phyloP scores from a whole-genome alignment of 352 stramenopile genomes.

The Phytopythium kandeliae region DNA sequence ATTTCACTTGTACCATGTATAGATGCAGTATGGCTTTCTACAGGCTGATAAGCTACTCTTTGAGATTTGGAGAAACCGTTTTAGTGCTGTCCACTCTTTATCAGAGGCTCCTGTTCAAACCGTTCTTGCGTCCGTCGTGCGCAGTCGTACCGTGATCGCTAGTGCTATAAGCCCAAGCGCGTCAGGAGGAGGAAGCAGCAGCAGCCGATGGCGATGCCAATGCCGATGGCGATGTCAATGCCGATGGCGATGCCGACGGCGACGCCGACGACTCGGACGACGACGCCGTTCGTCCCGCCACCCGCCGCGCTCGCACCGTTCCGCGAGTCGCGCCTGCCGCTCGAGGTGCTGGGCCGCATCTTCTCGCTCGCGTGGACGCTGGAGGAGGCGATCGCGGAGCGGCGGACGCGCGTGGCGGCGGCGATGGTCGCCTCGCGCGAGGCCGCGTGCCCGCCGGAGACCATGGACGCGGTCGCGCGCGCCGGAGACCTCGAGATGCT shows the following conservation, averaged over 20 bases:
- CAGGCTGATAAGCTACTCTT: not conserved
- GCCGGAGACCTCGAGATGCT: conserved; percentile 30
- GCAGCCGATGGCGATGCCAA: too few relatives aligned
- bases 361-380: conserved; percentile 40
- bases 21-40: not conserved
- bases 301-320: conserved; percentile 10
- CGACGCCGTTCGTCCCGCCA: not conserved
- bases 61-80: not conserved
- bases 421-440: conserved; percentile 30
- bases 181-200: too few relatives aligned
- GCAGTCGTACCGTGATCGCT: conserved; percentile 1
- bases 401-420: conserved; percentile 26
- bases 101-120: not conserved
- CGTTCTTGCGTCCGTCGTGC: too few relatives aligned
- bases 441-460: conserved; percentile 11
- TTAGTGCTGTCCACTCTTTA: not conserved
- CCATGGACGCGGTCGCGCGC: conserved; percentile 31
- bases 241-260: not conserved
- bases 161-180: conserved; percentile 4
- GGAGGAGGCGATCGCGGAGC: conserved; percentile 17
- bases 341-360: conserved; percentile 40
- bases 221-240: not conserved
- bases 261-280: not conserved
- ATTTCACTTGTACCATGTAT: not conserved
- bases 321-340: conserved; percentile 19